Base-by-base conservation (phyloP, 2,329 filamentous ascomycete species). In the Fusarium verrucosum region DNA sequence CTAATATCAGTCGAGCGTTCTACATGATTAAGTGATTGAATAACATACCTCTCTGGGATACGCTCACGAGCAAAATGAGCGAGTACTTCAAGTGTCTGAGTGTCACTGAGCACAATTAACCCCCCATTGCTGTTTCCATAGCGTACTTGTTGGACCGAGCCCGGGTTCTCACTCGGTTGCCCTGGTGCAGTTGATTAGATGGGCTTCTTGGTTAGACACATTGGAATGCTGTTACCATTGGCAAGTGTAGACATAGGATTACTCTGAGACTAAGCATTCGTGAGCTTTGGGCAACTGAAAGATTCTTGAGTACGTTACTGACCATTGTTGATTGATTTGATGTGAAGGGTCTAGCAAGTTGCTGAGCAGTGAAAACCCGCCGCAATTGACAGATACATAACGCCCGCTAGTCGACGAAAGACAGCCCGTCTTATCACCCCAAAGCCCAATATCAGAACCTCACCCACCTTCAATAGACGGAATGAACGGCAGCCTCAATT, bases 41-140 rank as follows among this genome's bases (percentile, higher is more conserved):
- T 30, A 30, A 14, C 28, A 7, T 57, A 72, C 70, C 84, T 73
- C 66, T 87, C 85, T 0, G 85, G 85, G 50, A 87, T 87, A 10
- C 85, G 75, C 69, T 87, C 85, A 4, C 84, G 78, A n/a, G 80
- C 78, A 68, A 87, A 87, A 66, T 87, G 85, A 4, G 85, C 80
- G 2, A 87, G 75, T 0, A 81, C 80, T 65, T 87, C 84, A 30
- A 87, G 79, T 11, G 86, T 75, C 40, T 85, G 83, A 1, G 81
- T 84, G 64, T 85, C 83, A 49, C 80, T 77, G 4, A 86, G 72
- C 3, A 83, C 74, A 3, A 78, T 75, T 6, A 84, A 74, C 10
- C 81, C 80, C 5, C 70, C 70, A n/a, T 71, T 71, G 17, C 41
- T 71, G 20, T 63, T 52, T 7, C 70, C 70, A 19, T 70, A 72